Percentiles rank a stretch among this genome's conserved stretches.
These are phyloP conservation scores for Tardiomyces digboiensis DNA, from an alignment of 1,139 yeast genomes.

Conservation along the genomic window DNA sequence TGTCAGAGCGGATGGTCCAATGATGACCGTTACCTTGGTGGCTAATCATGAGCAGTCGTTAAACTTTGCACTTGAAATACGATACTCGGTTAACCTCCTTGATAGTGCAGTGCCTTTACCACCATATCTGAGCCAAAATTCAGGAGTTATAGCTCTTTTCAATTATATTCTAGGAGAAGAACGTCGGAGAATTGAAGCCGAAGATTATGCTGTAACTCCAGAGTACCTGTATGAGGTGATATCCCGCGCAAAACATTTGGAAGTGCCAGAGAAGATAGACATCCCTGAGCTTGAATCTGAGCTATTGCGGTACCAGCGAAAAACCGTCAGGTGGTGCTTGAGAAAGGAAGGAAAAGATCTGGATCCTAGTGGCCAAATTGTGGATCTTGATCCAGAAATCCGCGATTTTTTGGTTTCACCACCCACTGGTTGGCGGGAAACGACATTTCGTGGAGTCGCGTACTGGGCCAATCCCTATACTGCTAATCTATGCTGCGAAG, in stretches of 20 bases:
- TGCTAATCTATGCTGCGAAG: constrained; percentile 16
- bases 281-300: not conserved
- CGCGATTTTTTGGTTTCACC: constrained; percentile 18
- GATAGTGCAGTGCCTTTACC: not conserved
- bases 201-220: not conserved
- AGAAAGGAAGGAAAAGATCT: constrained; percentile 45
- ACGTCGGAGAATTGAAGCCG: not conserved
- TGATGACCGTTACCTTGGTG: not conserved
- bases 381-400: constrained; percentile 12
- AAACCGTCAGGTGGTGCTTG: constrained; percentile 58
- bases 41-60: not conserved
- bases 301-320: constrained; percentile 45
- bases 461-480: constrained; percentile 24
- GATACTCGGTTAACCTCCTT: not conserved
- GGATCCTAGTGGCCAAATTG: constrained; percentile 19
- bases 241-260: not conserved
- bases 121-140: not conserved
- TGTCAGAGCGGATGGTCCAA: not conserved
- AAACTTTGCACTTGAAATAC: not conserved
- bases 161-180: not conserved
- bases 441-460: constrained; percentile 2
- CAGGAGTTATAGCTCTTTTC: not conserved
- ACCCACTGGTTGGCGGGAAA: constrained; percentile 19
- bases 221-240: not conserved
- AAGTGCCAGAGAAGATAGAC: not conserved